phyloP scores from a whole-genome alignment of 1,139 yeast genomes.

The Magnusiomyces magnusii region DNA sequence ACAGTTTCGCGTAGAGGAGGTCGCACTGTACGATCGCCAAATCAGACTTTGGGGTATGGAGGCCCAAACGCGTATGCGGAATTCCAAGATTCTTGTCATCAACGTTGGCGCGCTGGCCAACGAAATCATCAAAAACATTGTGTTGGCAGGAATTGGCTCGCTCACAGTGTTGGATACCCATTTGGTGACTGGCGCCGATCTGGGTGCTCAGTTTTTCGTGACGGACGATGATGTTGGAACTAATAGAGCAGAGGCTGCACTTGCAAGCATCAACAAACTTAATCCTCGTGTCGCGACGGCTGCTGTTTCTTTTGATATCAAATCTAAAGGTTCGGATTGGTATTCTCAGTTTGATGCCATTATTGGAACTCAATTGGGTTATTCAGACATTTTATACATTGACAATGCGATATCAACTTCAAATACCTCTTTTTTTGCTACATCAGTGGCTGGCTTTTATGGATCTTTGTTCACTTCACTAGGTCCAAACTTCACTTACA shows the following conservation, averaged over 20 bases:
- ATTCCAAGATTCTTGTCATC: slow-evolving; percentile 60
- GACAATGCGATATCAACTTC: slow-evolving; percentile 16
- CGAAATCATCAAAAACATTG: slow-evolving; percentile 76
- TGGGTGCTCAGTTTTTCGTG: slow-evolving; percentile 74
- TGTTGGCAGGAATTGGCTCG: slow-evolving; percentile 81
- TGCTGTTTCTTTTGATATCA: slow-evolving; percentile 36
- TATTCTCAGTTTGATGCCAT: slow-evolving; percentile 60
- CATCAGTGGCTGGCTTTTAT: slow-evolving; percentile 70
- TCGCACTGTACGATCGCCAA: slow-evolving; percentile 90
- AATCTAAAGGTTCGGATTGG: slow-evolving; percentile 35
- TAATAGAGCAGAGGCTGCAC: slow-evolving; percentile 48
- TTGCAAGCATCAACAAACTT: slow-evolving; percentile 53
- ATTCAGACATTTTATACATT: slow-evolving; percentile 28
- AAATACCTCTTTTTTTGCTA: slow-evolving; percentile 57
- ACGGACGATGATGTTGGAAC: slow-evolving; percentile 36
- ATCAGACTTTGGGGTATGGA: slow-evolving; percentile 95
- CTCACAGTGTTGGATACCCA: slow-evolving; percentile 62
- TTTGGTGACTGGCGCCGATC: slow-evolving; percentile 51
- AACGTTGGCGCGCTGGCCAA: slow-evolving; percentile 68
- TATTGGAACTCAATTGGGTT: slow-evolving; percentile 61
- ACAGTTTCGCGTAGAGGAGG: slow-evolving; percentile 48
- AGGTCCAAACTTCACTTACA: slow-evolving; percentile 43
- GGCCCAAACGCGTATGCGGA: slow-evolving; percentile 75
- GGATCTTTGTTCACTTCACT: slow-evolving; percentile 80
- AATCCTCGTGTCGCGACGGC: slow-evolving; percentile 63